Evolutionary conservation across 257 asterid genomes (phyloP).

Genomic region (Rubia yunnanensis): DNA sequence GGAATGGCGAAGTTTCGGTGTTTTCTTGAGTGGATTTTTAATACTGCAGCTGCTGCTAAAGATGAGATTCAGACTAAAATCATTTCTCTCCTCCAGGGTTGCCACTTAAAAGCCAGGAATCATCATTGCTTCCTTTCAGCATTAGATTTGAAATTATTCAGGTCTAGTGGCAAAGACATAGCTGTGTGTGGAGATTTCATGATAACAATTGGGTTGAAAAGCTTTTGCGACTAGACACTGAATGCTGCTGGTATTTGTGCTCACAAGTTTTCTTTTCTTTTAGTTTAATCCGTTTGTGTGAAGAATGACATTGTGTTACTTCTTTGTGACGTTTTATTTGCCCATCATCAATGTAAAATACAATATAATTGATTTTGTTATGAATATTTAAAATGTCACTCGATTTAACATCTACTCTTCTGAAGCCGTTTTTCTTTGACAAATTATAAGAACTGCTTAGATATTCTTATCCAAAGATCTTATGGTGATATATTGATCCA

Average conservation of each 20-base stretch:
- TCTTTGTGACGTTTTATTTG: background rate
- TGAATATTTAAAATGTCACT: background rate
- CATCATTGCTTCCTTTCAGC: background rate
- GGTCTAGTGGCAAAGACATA: background rate
- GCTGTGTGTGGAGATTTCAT: background rate
- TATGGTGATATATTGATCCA: background rate
- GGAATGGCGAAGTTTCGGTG: slow-evolving; percentile 66
- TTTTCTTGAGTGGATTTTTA: slow-evolving; percentile 11
- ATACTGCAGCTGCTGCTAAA: background rate
- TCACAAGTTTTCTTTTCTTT: background rate
- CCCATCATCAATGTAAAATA: background rate
- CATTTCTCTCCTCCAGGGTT: background rate
- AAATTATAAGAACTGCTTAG: background rate
- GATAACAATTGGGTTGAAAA: too few relatives aligned
- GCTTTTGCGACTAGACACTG: background rate
- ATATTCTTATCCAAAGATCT: background rate
- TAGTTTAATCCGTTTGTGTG: background rate
- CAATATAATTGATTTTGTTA: background rate
- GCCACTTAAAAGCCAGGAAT: background rate
- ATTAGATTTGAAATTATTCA: background rate
- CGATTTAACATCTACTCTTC: background rate
- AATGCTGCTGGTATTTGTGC: background rate
- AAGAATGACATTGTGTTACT: background rate
- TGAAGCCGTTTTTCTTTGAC: background rate
- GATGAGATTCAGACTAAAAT: background rate